phyloP scores from a whole-genome alignment of 257 asterid genomes.

The Salvia miltiorrhiza region DNA sequence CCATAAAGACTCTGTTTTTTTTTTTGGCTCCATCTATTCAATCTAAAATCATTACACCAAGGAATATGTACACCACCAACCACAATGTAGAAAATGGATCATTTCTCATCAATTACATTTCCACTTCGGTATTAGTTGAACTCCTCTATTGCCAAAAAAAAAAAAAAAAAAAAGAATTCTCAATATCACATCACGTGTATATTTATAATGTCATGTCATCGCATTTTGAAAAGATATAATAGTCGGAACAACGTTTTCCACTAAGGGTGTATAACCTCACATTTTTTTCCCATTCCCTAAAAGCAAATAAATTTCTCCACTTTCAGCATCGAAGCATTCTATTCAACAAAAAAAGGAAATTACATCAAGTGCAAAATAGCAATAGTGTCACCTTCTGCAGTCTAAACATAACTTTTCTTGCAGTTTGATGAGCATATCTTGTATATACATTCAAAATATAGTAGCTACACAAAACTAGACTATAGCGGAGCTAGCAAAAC shows the following conservation, averaged over 20 bases:
- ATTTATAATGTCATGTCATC: neutral
- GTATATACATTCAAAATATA: neutral
- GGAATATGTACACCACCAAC: neutral
- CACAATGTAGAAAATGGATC: neutral
- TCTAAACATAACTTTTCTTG: neutral
- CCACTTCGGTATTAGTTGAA: neutral
- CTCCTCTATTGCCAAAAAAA: neutral
- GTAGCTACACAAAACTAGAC: constrained; percentile 2
- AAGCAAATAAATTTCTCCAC: too few relatives aligned
- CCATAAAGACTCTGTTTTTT: neutral
- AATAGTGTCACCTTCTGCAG: neutral
- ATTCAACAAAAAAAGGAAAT: neutral
- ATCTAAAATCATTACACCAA: neutral
- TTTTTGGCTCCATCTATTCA: neutral
- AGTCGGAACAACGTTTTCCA: neutral
- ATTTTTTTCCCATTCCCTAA: too few relatives aligned
- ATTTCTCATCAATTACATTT: neutral
- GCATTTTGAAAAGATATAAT: neutral
- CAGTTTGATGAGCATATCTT: neutral
- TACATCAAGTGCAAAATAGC: neutral
- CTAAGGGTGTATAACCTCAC: too few relatives aligned
- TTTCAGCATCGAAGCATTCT: too few relatives aligned
- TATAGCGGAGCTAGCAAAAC: neutral
- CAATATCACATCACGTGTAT: neutral
- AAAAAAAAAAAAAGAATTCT: too few relatives aligned